Base-by-base conservation (phyloP, 2,329 filamentous ascomycete species). In the Leptographium flavum region DNA sequence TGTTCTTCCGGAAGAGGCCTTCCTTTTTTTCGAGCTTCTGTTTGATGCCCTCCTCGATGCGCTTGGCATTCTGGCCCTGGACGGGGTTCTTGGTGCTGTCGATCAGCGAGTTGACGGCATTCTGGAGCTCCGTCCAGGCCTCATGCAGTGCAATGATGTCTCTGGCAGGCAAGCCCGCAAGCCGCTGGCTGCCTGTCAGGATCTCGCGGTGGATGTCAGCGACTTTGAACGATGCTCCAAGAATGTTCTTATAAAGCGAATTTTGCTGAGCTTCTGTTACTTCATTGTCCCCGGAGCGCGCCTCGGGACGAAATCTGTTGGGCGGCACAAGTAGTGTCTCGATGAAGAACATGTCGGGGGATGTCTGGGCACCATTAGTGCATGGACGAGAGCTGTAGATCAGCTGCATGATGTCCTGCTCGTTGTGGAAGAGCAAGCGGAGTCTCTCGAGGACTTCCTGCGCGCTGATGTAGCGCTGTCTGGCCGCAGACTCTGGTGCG, bases 1-100 rank as follows among this genome's bases (percentile, higher is more conserved):
- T 96, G 64, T 98, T 95, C 70, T 94, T 96, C 56, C 92, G 76
- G 70, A 98, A 98, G 27, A 98, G 72, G 52, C 92, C 92, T 59
- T 98, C 93, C 65, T 98, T 98, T 71, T 98, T 98, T 65, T 98
- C 92, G 25, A 98, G 73, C 58, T 88, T 83, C 60, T 98, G 92
- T 66, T 98, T 98, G 66, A 98, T 94, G 54, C 93, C 92, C 51
- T 94, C 88, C 50, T 93, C 85, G 44, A 86, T 83, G 46, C 80
- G 74, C 56, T 82, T 81, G 14, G 80, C 85, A 25, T 87, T 85
- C 17, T 78, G 71, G 43, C 87, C 87, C 52, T 83, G 80, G 4
- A 87, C 71, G 3, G 87, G 85, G 56, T 92, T 94, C 50, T 88
- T 81, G 56, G 88, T 83, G 51, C 82, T 79, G 61, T 98, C 92